Base-by-base conservation (phyloP, 371 early-diverging fungal species). In the Apophysomyces ossiformis region DNA sequence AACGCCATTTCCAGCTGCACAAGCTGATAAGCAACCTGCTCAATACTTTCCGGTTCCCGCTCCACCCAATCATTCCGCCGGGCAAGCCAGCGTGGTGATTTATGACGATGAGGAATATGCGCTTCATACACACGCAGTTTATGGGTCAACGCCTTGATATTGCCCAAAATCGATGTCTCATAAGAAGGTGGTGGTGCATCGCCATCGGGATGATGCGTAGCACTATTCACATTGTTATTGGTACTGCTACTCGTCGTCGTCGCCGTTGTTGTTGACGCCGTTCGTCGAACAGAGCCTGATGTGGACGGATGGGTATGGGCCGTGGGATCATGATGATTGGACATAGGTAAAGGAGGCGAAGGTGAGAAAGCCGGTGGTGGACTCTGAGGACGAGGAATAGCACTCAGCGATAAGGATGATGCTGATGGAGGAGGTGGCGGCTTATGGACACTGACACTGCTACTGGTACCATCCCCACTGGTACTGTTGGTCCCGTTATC, bases 1-100 rank as follows among this genome's bases (percentile, higher is more conserved):
- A 83, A 58, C 4, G 80, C 81, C 79, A 80, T 83, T 44, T 83
- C 83, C 16, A 83, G 61, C 54, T 83, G 76, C 26, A 83, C 76
- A 11, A 83, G 66, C 47, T 78, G 79, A 60, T 69, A 78, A 1
- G 83, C 83, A 2, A 80, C 69, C 46, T 80, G 77, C 32, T 83
- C 81, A 36, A 80, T 78, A 41, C 67, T 80, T 4, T 46, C 59
- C 0, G 83, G 78, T n/a, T 71, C 71, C 18, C 75, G 65, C 13
- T 68, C 60, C 1, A 78, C 54, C 83, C 83, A 83, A 36, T 70
- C 76, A 4, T 60, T 44, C 45, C 83, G 59, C 26, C 72, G 68
- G 4, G 81, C 62, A 37, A 80, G 32, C 83, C 83, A 83, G 38
- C 77, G 75, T 5, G 83, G 83, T 16, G 79, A 78, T 68, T 83